These are phyloP conservation scores for Hypomyces rosellus DNA, from an alignment of 2,329 filamentous ascomycete genomes.

Conservation along the genomic window DNA sequence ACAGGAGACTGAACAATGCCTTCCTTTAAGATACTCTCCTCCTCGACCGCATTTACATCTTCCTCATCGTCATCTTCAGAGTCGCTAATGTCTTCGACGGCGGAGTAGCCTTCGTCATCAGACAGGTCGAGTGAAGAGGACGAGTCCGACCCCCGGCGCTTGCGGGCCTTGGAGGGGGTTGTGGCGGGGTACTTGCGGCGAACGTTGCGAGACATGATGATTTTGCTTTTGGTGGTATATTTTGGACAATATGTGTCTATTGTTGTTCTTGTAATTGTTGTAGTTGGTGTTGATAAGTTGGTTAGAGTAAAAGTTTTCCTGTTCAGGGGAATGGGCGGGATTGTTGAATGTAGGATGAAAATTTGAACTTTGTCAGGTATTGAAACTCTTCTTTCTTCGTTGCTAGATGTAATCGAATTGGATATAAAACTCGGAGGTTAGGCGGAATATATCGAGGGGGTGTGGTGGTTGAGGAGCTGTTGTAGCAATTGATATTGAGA, in stretches of 20 bases:
- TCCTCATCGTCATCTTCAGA: slow-evolving; percentile 73
- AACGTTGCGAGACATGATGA: slow-evolving; percentile 47
- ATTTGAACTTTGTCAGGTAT: background rate
- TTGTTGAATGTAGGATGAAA: background rate
- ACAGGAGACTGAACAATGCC: slow-evolving; percentile 32
- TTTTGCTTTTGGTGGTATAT: slow-evolving; percentile 8
- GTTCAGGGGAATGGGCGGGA: background rate
- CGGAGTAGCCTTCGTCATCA: slow-evolving; percentile 66
- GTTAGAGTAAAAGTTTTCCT: background rate
- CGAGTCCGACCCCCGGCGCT: slow-evolving; percentile 46
- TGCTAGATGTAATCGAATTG: background rate
- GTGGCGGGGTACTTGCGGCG: slow-evolving; percentile 40
- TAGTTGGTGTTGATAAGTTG: background rate
- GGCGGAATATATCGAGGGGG: background rate
- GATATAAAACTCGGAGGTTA: background rate
- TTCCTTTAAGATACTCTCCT: slow-evolving; percentile 60
- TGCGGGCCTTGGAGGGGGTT: slow-evolving; percentile 38
- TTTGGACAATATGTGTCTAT: slow-evolving; percentile 2
- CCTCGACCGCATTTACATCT: slow-evolving; percentile 71
- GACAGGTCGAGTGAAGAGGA: slow-evolving; percentile 54
- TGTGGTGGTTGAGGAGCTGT: background rate
- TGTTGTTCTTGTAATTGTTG: background rate
- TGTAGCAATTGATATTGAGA: slow-evolving; percentile 10
- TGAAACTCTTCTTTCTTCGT: background rate
- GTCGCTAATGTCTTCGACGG: slow-evolving; percentile 73